Base-by-base conservation (phyloP, 345 rosid species). In the Luvunga scandens region DNA sequence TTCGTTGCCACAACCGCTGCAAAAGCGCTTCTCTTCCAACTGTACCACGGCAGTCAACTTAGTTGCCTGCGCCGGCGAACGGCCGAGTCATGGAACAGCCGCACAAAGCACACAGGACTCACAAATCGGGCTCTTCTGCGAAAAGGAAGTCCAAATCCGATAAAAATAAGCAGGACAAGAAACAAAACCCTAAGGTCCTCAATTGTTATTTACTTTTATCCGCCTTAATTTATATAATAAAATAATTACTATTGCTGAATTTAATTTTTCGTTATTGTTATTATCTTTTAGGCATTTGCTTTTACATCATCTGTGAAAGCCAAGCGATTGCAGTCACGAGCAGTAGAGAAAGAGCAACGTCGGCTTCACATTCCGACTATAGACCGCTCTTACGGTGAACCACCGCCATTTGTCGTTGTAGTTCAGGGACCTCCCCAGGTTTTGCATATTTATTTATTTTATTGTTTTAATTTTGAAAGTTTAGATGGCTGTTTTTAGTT, bases 341-440 rank as follows among this genome's bases (percentile, higher is more conserved):
- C 95, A 12, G 89, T 82, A n/a, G 99, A 96, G 85, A 92, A 90
- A 86, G 97, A 96, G 81, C 98, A 96, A 84, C 85, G 89, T 7
- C 82, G 91, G 81, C 91, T 92, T 84, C 99, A 89, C 82, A 57
- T 94, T 62, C 98, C 98, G 1, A 76, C 80, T 4, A 89, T 90
- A 61, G 97, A 96, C 81, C 93, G 97, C 69, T 84, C 93, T 77
- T 94, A 94, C 28, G 92, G 97, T 10, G 94, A 89, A 78, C 87
- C 91, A 2, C 84, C 98, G 57, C 99, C 99, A 27, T 91, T 72
- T 76, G 97, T 96, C n/a, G 85, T 96, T 61, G 89, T 94, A 6
- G 97, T 96, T 56, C 99, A 96, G 60, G 99, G 98, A 5, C 98
- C 99, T 42, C 4, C 99, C 33, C 79, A 90, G 90, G 98, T 42